These are phyloP conservation scores for Gypsophila paniculata DNA, from an alignment of 179 eudicot species.

Conservation along the genomic window DNA sequence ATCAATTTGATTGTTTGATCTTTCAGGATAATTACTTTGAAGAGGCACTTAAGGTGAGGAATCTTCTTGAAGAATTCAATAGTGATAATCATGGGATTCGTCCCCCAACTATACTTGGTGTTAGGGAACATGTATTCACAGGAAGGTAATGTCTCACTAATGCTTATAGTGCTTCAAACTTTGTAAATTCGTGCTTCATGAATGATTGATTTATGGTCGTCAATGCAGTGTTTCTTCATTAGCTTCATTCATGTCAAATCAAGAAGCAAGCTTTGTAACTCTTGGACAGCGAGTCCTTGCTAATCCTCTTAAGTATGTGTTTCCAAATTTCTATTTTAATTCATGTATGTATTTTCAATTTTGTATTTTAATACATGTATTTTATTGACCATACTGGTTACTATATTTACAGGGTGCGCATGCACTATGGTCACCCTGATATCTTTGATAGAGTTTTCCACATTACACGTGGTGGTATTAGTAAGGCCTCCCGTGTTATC, in stretches of 20 bases:
- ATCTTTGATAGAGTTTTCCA: constrained; percentile 98
- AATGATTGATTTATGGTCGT: background rate
- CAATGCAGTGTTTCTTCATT: constrained; percentile 91
- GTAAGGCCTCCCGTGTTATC: constrained; percentile 97
- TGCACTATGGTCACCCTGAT: constrained; percentile 99
- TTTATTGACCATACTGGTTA: background rate
- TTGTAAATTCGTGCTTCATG: background rate
- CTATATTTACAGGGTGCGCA: constrained; percentile 67
- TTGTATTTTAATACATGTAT: background rate
- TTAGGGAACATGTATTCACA: constrained; percentile 96
- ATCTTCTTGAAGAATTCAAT: constrained; percentile 91
- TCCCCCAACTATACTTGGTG: constrained; percentile 87
- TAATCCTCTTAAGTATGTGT: constrained; percentile 83
- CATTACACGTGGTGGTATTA: constrained; percentile 96
- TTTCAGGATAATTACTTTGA: constrained; percentile 92
- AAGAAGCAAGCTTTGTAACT: constrained; percentile 96
- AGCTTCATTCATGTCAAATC: constrained; percentile 98
- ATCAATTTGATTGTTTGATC: constrained; percentile 14
- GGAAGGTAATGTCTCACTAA: constrained; percentile 61
- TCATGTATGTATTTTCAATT: background rate
- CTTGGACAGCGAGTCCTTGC: constrained; percentile 99
- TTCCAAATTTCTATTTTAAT: background rate
- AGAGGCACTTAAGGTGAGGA: constrained; percentile 99
- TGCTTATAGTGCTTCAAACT: background rate
- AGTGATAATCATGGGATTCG: constrained; percentile 68